Evolutionary conservation across 179 eudicot species (phyloP), one percentile per base, ranked within the genome.

Genomic region (Silene noctiflora): DNA sequence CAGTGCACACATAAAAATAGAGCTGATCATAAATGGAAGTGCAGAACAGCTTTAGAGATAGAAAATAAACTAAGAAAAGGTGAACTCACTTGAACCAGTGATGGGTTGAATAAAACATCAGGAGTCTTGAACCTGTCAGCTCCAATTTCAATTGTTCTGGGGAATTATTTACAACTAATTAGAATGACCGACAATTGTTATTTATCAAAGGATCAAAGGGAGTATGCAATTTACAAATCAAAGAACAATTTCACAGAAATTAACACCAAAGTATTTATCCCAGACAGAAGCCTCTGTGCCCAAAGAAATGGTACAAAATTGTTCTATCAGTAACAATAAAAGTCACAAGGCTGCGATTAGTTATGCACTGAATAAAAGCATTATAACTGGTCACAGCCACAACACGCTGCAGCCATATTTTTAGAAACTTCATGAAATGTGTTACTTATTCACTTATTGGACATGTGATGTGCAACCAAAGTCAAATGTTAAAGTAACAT

Each of bases 81-180:
- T 53, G 17, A 74, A 84, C 87, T 71, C 27, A 96, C 99, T 90
- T 86, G 90, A 84, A 80, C 94, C 87, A 96, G 84, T 74, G 96
- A 87, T 56, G 99, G 98, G 81, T 93, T 96, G 86, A 96, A 96
- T 63, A 96, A 82, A 27, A 96, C 86, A 85, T 96, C 99, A 70
- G 99, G 99, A 75, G 86, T 93, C 87, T 96, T 96, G 88, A 96
- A 96, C 84, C 94, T 96, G 79, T 96, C 99, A 72, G 99, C 83
- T 77, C 99, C 99, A 80, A 96, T 90, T 85, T 96, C 99, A 67
- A 96, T 93, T 42, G 92, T 91, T 91, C 99, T 96, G 88, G 19
- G 44, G 67, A 2, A 77, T 16, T 33, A 75, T 74, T 24, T 25
- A 70, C 62, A 42, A 74, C 29, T 51, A 66, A 71, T 60, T 61